Conservation (phyloP, 2,329 filamentous ascomycete species). For the Trichoderma hamatum region DNA sequence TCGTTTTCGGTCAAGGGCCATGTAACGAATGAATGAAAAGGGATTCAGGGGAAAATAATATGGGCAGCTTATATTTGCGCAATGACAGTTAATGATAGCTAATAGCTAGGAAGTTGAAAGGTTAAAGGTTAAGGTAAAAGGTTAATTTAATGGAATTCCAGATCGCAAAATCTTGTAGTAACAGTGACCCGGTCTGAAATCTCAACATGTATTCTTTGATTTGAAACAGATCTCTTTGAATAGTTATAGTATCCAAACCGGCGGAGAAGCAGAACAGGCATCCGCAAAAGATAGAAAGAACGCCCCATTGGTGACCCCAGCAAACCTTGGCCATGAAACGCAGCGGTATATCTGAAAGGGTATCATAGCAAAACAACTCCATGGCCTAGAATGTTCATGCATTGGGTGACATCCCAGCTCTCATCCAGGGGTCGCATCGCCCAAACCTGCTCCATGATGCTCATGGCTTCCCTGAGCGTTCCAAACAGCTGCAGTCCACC, state of each 20-base stretch:
- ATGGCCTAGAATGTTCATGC: constrained; percentile 47
- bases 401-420: constrained; percentile 50
- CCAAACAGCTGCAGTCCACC: constrained; percentile 51
- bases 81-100: not conserved
- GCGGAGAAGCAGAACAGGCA: not conserved
- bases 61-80: not conserved
- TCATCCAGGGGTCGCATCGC: constrained; percentile 43
- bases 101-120: not conserved
- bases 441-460: constrained; percentile 54
- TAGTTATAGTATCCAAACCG: not conserved
- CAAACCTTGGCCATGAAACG: not conserved
- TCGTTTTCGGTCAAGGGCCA: not conserved
- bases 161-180: not conserved
- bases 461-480: constrained; percentile 47
- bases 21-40: not conserved
- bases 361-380: constrained; percentile 45
- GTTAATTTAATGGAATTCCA: not conserved
- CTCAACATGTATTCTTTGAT: not conserved
- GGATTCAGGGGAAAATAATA: not conserved
- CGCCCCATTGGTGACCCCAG: not conserved
- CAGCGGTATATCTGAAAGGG: constrained; percentile 20
- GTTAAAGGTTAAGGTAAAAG: not conserved
- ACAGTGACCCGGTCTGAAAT: not conserved
- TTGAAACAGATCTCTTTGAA: not conserved
- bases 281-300: not conserved